These are phyloP conservation scores for Metarhizium anisopliae DNA, from an alignment of 2,329 filamentous ascomycete genomes.

Conservation along the genomic window DNA sequence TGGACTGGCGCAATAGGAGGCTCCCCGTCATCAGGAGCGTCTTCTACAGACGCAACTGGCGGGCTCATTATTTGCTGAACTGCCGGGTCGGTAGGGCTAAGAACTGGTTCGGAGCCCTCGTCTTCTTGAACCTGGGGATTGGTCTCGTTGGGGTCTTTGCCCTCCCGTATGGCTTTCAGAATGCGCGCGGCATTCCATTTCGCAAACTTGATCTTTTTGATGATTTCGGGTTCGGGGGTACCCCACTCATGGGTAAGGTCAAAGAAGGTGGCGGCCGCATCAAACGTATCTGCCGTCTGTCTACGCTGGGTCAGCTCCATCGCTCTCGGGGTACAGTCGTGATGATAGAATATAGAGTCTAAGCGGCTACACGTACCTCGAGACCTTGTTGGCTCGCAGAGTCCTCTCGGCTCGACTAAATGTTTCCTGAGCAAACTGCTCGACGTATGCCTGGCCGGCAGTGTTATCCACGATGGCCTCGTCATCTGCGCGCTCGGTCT, in stretches of 20 bases:
- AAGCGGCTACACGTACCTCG: constrained; percentile 43
- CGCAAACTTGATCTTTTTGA: constrained; percentile 87
- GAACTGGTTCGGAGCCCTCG: constrained; percentile 27
- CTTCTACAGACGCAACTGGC: constrained; percentile 41
- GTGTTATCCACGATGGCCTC: constrained; percentile 79
- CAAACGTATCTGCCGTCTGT: constrained; percentile 89
- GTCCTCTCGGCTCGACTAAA: constrained; percentile 78
- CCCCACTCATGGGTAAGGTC: constrained; percentile 83
- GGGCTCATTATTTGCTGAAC: constrained; percentile 38
- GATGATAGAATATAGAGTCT: background rate
- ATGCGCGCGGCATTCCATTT: constrained; percentile 95
- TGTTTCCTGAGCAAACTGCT: constrained; percentile 86
- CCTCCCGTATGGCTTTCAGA: constrained; percentile 80
- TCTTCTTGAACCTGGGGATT: constrained; percentile 59
- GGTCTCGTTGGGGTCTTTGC: constrained; percentile 82
- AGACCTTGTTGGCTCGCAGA: constrained; percentile 74
- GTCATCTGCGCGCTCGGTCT: constrained; percentile 59
- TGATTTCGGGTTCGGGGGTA: constrained; percentile 61
- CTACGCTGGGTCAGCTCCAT: constrained; percentile 29
- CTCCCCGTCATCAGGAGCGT: constrained; percentile 37
- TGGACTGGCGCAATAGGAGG: constrained; percentile 15
- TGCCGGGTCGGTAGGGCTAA: constrained; percentile 59
- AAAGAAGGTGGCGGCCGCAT: constrained; percentile 86
- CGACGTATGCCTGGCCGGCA: constrained; percentile 83
- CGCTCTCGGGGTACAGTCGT: background rate